phyloP scores from a whole-genome alignment of 345 rosid species.

The Bruguiera sexangula region DNA sequence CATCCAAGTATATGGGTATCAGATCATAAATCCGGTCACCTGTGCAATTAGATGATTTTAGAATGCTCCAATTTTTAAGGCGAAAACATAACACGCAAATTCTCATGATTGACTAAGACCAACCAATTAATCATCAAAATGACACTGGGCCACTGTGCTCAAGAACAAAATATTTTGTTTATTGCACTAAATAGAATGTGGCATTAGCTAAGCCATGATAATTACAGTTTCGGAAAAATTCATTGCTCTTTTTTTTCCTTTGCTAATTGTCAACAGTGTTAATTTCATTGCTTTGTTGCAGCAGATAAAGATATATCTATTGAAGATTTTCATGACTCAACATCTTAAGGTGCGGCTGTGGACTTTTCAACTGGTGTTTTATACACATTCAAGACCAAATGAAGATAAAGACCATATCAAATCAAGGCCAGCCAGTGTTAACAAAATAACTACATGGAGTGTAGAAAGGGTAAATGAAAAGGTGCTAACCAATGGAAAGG shows the following conservation, averaged over 20 bases:
- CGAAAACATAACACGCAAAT: not conserved
- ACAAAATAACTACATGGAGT: not conserved
- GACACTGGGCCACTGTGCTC: not conserved
- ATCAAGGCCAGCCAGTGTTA: not conserved
- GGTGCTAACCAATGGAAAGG: constrained; percentile 59
- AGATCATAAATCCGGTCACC: constrained; percentile 80
- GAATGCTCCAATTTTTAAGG: not conserved
- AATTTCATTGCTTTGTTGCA: not conserved
- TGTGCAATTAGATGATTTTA: constrained; percentile 24
- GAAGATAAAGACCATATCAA: not conserved
- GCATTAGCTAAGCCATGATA: no score
- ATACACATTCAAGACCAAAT: not conserved
- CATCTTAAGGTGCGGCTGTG: not conserved
- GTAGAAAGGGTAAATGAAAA: constrained; percentile 1
- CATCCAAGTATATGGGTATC: constrained; percentile 76
- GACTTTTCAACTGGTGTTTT: not conserved
- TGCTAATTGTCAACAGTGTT: no score
- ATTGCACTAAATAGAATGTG: no score
- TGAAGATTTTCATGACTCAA: not conserved
- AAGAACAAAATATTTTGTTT: not conserved
- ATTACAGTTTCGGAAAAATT: not conserved
- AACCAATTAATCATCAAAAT: not conserved
- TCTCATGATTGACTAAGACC: not conserved
- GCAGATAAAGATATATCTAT: not conserved
- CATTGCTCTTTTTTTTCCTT: not conserved